Evolutionary conservation across 2,329 filamentous ascomycete genomes (phyloP), one percentile per base, ranked within the genome.

Genomic region (Aspergillus sp.): DNA sequence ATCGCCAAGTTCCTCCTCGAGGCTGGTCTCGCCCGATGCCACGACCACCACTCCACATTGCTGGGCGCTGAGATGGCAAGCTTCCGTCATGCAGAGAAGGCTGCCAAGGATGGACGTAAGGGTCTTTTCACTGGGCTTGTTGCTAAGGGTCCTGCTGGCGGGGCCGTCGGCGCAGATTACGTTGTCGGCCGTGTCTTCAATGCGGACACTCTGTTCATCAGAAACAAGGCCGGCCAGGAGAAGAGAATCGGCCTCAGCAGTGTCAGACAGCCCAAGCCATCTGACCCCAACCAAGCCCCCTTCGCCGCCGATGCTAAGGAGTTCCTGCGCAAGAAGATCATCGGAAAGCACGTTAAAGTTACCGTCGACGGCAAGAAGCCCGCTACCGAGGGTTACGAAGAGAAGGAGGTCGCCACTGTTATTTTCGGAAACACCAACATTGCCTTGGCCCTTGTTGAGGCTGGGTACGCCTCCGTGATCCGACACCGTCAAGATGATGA

Each of bases 281-380:
- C 83, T 38, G 91, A 97, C 65, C 80, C 88, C 13, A 85, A 88
- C 45, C 91, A 97, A 68, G 79, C 88, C 33, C 89, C 90, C 0
- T 98, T 91, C 74, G 80, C 83, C 54, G 86, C 93, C 9, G 91
- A 96, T 62, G 91, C 93, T 29, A 98, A 98, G 74, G 93, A 98
- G 65, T 97, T 91, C 63, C 68, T 97, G 51, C 84, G 93, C 43
- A 95, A 95, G 76, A 89, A 85, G 66, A 69, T 96, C 29, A 98
- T 98, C 60, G 93, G 90, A 48, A 98, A 98, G 75, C 88, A 95
- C 54, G 89, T 97, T 53, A 88, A 86, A 65, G 82, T 96, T 44
- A 85, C 80, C 42, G 82, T 95, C 47, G 90, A 98, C 63, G 93
- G 93, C 45, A 89, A 88, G 66, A 90, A 93, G 69, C 85, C 91